phyloP scores from a whole-genome alignment of 352 stramenopile genomes.

The Globisporangium cystogenes region DNA sequence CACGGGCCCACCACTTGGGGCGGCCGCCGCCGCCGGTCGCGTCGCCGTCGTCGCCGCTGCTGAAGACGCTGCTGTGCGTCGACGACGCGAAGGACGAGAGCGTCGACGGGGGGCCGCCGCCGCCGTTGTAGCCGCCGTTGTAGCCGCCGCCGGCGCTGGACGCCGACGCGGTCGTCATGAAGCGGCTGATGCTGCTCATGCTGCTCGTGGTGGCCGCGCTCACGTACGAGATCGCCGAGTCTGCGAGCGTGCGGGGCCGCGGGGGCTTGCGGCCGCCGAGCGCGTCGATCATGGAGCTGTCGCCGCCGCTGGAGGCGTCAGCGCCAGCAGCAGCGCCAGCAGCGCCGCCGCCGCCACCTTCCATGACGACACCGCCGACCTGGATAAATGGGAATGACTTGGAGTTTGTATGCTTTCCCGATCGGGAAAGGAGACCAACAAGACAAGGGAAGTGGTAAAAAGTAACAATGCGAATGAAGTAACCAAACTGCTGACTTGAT shows the following conservation, averaged over 20 bases:
- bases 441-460: neutral
- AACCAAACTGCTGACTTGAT: neutral
- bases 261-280: neutral
- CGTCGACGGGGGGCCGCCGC: conserved; percentile 6
- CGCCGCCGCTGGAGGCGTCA: neutral
- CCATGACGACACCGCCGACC: neutral
- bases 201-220: conserved; percentile 1
- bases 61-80: conserved; percentile 8
- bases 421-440: too few relatives aligned
- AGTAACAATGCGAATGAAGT: neutral
- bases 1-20: conserved; percentile 33
- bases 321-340: too few relatives aligned
- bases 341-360: neutral
- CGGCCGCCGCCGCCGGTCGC: conserved; percentile 13
- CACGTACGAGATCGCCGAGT: conserved; percentile 10
- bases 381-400: too few relatives aligned
- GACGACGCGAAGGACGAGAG: conserved; percentile 15
- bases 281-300: neutral
- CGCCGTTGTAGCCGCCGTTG: too few relatives aligned
- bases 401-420: too few relatives aligned
- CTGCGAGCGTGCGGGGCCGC: neutral
- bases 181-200: conserved; percentile 9
- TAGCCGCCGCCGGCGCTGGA: neutral
- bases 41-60: conserved; percentile 5
- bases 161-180: conserved; percentile 6